Conservation (phyloP, 148 eudicot species). For the Silene latifolia region DNA sequence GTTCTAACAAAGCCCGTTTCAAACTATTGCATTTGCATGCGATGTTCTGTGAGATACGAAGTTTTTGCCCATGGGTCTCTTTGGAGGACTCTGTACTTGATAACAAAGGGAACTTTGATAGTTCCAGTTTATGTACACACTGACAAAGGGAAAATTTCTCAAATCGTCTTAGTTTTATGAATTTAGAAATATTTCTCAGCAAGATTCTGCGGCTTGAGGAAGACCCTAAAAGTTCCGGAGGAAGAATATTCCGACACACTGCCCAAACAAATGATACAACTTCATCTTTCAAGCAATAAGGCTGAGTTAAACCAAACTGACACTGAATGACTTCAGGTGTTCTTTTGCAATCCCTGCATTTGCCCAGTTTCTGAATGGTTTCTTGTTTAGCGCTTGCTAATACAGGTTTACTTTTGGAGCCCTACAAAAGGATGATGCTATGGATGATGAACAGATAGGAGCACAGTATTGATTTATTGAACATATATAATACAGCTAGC, state of each 20-base stretch:
- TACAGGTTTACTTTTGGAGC: slow-evolving; percentile 9
- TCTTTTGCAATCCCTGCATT: slow-evolving; percentile 5
- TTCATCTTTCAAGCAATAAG: slow-evolving; percentile 51
- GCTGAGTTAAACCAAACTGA: slow-evolving; percentile 38
- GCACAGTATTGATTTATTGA: background rate
- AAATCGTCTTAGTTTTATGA: slow-evolving; percentile 54
- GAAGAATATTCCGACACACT: slow-evolving; percentile 66
- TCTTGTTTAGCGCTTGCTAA: slow-evolving; percentile 11
- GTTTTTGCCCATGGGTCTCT: slow-evolving; percentile 7
- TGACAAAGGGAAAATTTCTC: slow-evolving; percentile 69
- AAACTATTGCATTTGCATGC: slow-evolving; percentile 20
- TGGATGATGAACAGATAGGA: background rate
- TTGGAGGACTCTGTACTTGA: slow-evolving; percentile 35
- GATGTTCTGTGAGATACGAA: slow-evolving; percentile 6
- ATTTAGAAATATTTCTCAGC: slow-evolving; percentile 59
- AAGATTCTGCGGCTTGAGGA: slow-evolving; percentile 58
- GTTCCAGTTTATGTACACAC: slow-evolving; percentile 54
- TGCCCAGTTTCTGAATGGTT: slow-evolving; percentile 13
- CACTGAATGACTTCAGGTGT: slow-evolving; percentile 20
- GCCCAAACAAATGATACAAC: slow-evolving; percentile 89
- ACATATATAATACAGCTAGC: background rate
- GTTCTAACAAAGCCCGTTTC: slow-evolving; percentile 42
- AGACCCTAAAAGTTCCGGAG: slow-evolving; percentile 55
- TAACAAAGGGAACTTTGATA: slow-evolving; percentile 54
- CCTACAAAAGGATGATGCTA: slow-evolving; percentile 12